Conservation (phyloP, 306 rosid genomes). For the Cucumis sativus region DNA sequence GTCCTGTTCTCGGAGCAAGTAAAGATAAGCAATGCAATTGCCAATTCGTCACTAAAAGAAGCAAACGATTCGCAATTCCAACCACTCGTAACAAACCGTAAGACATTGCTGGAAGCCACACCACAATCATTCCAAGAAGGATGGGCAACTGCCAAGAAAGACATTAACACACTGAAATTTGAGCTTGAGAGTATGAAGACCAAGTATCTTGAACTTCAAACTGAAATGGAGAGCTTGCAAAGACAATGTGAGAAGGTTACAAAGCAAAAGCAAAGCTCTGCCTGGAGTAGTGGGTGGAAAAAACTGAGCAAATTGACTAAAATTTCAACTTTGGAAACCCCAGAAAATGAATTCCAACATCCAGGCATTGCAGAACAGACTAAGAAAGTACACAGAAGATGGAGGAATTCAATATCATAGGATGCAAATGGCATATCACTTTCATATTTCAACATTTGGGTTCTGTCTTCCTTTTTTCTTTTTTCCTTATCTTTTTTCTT, state of each 20-base stretch:
- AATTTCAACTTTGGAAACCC: slow-evolving; percentile 37
- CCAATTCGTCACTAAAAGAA: slow-evolving; percentile 56
- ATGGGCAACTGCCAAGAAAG: slow-evolving; percentile 82
- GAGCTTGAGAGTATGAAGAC: slow-evolving; percentile 81
- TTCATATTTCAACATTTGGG: slow-evolving; percentile 6
- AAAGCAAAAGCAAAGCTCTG: slow-evolving; percentile 72
- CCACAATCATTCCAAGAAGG: slow-evolving; percentile 99
- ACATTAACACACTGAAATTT: slow-evolving; percentile 83
- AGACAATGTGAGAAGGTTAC: slow-evolving; percentile 76
- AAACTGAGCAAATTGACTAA: slow-evolving; percentile 78
- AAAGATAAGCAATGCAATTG: slow-evolving; percentile 73
- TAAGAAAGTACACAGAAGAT: slow-evolving; percentile 61
- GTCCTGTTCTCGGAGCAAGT: slow-evolving; percentile 93
- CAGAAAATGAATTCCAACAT: slow-evolving; percentile 31
- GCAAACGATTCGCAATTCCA: slow-evolving; percentile 42
- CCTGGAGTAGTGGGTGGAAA: slow-evolving; percentile 98
- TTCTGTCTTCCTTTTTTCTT: neutral
- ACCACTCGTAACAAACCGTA: slow-evolving; percentile 55
- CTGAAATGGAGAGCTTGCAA: slow-evolving; percentile 74
- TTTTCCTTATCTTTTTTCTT: neutral
- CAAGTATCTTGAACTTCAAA: slow-evolving; percentile 76
- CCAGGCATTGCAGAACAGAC: slow-evolving; percentile 30
- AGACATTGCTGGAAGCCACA: slow-evolving; percentile 75
- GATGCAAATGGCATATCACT: slow-evolving; percentile 5
- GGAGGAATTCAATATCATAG: slow-evolving; percentile 92